Evolutionary conservation across 352 stramenopile species (phyloP).

Genomic region (Stramenopiles sp.): DNA sequence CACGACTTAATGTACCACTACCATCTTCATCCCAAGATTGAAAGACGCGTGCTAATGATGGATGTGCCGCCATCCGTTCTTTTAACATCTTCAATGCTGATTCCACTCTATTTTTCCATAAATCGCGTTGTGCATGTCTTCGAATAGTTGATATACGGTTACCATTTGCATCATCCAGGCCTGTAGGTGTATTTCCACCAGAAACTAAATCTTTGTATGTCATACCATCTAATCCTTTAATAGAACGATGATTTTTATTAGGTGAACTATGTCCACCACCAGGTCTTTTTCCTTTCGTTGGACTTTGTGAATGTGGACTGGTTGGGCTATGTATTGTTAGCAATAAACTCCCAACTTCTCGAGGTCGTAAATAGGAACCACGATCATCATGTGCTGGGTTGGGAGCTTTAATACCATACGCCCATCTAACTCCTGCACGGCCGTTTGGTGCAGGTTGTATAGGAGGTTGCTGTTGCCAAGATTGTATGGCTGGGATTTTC

Average conservation of each 20-base stretch:
- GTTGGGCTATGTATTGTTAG: neutral
- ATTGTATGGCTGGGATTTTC: neutral
- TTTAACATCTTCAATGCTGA: neutral
- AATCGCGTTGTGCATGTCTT: neutral
- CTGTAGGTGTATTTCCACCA: neutral
- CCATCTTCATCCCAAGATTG: neutral
- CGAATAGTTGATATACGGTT: neutral
- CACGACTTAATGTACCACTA: neutral
- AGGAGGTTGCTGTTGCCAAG: neutral
- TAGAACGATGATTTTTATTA: neutral
- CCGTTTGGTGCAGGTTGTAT: neutral
- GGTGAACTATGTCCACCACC: neutral
- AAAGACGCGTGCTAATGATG: neutral
- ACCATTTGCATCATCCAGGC: neutral
- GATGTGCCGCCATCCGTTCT: neutral
- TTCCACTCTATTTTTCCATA: neutral
- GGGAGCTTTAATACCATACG: neutral
- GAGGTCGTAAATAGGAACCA: neutral
- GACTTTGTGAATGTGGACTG: neutral
- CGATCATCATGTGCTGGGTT: neutral
- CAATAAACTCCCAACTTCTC: neutral
- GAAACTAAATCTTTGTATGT: neutral
- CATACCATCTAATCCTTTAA: neutral
- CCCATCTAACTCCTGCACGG: neutral
- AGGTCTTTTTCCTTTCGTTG: neutral